phyloP scores from a whole-genome alignment of 129 eudicot genomes.

The Artemisia argyi region DNA sequence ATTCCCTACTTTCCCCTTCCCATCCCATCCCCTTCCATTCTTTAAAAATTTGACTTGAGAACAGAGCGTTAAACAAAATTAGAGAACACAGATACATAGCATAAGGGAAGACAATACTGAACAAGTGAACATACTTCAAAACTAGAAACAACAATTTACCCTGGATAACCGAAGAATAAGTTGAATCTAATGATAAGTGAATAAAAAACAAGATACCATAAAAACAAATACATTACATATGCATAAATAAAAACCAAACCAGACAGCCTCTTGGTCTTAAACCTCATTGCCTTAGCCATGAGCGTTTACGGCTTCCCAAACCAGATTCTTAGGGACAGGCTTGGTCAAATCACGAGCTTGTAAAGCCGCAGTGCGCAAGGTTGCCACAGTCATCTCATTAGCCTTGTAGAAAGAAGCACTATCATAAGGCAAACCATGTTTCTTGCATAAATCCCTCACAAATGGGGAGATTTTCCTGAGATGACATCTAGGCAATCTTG shows the following conservation, averaged over 20 bases:
- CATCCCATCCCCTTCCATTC: too few relatives aligned
- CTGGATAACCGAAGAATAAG: neutral
- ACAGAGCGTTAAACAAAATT: too few relatives aligned
- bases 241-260: neutral
- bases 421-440: constrained; percentile 19
- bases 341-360: constrained; percentile 23
- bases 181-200: neutral
- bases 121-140: too few relatives aligned
- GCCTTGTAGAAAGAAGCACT: constrained; percentile 4
- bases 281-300: constrained; percentile 8
- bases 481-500: constrained; percentile 11
- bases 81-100: too few relatives aligned
- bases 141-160: constrained; percentile 7
- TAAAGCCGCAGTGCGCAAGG: constrained; percentile 13
- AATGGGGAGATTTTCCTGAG: constrained; percentile 18
- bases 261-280: neutral
- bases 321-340: constrained; percentile 22
- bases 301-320: constrained; percentile 11
- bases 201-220: neutral
- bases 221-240: neutral
- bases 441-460: constrained; percentile 16
- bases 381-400: constrained; percentile 17
- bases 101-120: neutral
- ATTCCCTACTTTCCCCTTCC: too few relatives aligned
- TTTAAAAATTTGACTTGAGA: too few relatives aligned